Conservation (phyloP, 495 filamentous ascomycete genomes). For the Zalerion maritima region DNA sequence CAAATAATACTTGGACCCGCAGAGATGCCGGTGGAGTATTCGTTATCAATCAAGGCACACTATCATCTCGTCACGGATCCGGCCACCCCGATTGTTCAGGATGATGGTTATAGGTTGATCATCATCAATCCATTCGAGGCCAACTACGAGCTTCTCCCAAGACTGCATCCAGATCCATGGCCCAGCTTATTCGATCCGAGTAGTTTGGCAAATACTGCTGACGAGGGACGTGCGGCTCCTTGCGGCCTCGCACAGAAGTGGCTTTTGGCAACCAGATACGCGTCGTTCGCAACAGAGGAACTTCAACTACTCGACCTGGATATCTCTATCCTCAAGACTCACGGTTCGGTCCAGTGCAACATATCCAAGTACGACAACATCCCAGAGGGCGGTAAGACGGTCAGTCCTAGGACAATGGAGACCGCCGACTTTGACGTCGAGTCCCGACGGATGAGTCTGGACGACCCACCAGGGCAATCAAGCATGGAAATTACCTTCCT, state of each 20-base stretch:
- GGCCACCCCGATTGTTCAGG: conserved; percentile 71
- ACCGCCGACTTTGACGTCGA: conserved; percentile 57
- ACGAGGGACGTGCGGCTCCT: conserved; percentile 19
- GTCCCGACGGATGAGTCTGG: conserved; percentile 57
- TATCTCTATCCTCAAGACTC: conserved; percentile 37
- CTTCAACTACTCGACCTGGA: conserved; percentile 52
- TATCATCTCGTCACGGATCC: conserved; percentile 72
- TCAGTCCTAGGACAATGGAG: conserved; percentile 48
- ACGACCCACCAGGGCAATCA: conserved; percentile 61
- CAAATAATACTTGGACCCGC: conserved; percentile 35
- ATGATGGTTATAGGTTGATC: conserved; percentile 45
- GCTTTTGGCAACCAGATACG: conserved; percentile 55
- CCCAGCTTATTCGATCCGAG: conserved; percentile 65
- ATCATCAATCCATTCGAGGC: conserved; percentile 77
- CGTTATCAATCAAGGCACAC: conserved; percentile 52
- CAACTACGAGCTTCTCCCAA: conserved; percentile 68
- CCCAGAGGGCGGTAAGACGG: conserved; percentile 17
- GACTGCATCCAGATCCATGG: conserved; percentile 64
- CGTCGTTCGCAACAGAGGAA: conserved; percentile 58
- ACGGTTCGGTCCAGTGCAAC: conserved; percentile 31
- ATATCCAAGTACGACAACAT: conserved; percentile 16
- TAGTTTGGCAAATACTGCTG: conserved; percentile 18
- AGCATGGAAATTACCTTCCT: conserved; percentile 59
- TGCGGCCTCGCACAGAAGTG: conserved; percentile 67
- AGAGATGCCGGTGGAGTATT: conserved; percentile 42